phyloP scores from a whole-genome alignment of 1,284 basidiomycete species.

The Singerocomus inundabilis region DNA sequence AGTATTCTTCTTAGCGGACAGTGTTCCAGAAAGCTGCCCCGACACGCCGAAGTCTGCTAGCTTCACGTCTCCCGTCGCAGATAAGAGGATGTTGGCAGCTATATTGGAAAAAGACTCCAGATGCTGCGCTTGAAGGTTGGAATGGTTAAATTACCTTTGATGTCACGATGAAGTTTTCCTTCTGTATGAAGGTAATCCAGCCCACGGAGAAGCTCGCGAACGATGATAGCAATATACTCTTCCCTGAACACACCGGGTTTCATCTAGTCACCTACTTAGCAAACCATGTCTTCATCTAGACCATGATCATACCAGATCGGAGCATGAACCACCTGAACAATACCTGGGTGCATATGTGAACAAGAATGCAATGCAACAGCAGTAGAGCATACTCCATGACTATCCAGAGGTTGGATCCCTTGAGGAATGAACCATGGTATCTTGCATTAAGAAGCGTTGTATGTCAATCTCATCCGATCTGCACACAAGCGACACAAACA shows the following conservation, averaged over 20 bases:
- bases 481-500: slow-evolving; percentile 20
- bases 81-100: slow-evolving; percentile 96
- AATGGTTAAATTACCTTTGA: slow-evolving; percentile 70
- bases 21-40: slow-evolving; percentile 94
- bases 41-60: slow-evolving; percentile 99
- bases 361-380: not conserved
- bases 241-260: slow-evolving; percentile 97
- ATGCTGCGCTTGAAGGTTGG: not conserved
- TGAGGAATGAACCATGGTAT: slow-evolving; percentile 95
- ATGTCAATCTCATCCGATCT: slow-evolving; percentile 31
- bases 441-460: slow-evolving; percentile 41
- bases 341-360: slow-evolving; percentile 49
- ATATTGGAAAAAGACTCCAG: slow-evolving; percentile 8
- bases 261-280: slow-evolving; percentile 61
- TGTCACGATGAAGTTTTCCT: slow-evolving; percentile 96
- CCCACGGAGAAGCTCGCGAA: slow-evolving; percentile 88
- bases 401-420: slow-evolving; percentile 96
- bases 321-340: slow-evolving; percentile 83
- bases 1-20: slow-evolving; percentile 98
- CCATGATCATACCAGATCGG: slow-evolving; percentile 62
- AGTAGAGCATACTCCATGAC: slow-evolving; percentile 86
- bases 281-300: slow-evolving; percentile 9
- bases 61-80: slow-evolving; percentile 95
- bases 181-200: slow-evolving; percentile 95
- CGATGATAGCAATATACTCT: slow-evolving; percentile 98